Base-by-base conservation (phyloP, 441 rosid species). In the Geranium incanum region DNA sequence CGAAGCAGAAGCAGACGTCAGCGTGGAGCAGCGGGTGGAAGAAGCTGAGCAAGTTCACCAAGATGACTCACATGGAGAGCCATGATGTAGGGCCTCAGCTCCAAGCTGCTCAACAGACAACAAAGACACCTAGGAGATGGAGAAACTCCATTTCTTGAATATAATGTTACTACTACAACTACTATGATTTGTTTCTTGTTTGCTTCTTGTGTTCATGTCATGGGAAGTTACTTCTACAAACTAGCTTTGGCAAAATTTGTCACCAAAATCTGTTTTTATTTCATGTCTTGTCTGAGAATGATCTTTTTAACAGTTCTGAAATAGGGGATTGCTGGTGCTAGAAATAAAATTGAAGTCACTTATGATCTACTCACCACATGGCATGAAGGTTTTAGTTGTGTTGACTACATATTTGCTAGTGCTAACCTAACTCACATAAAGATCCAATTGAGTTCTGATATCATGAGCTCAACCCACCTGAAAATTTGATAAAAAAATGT, bases 1-100 rank as follows among this genome's bases (percentile, higher is more conserved):
- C 88, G 1, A 92, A 90, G 84, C 92, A 79, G 73, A 92, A 86
- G 81, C 83, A 86, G 67, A 66, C 85, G 0, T 87, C 97, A 0
- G 90, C 91, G 7, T 94, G 99, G 99, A 83, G 72, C 5, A 83
- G 83, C 1, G 99, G 97, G 66, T 94, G 97, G 99, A 94, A 89
- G 91, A 94, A 92, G 81, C 85, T 94, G 73, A 76, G 97, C 78
- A 94, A 84, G 74, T 78, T 94, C 45, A 85, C 95, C 19, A 94
- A 89, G 87, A 89, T 81, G 85, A 83, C 79, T 60, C 67, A 65
- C 38, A 8, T 81, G 9, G 99, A 92, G 71, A 83, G 76, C 76
- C 93, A 79, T 3, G 97, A 88, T 19, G 72, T 73, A 3, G 91
- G 90, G 69, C 71, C 87, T 33, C 93, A 84, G 76, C 70, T 73